These are phyloP conservation scores for Stagonosporopsis chrysanthemi DNA, from an alignment of 2,329 filamentous ascomycete genomes.

Conservation along the genomic window DNA sequence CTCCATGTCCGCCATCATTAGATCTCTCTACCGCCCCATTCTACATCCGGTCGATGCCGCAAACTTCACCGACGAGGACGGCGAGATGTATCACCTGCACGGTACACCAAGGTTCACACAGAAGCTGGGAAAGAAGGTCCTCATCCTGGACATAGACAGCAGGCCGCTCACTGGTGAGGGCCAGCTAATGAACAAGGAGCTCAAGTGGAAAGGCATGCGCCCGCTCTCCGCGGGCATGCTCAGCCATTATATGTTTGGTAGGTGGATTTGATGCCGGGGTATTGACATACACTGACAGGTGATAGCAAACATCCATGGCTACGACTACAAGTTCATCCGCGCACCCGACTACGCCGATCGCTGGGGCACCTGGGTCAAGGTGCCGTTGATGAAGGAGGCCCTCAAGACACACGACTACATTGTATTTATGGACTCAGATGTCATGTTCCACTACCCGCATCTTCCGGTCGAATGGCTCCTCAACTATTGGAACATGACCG, in stretches of 20 bases:
- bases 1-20: slow-evolving; percentile 48
- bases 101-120: slow-evolving; percentile 44
- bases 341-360: slow-evolving; percentile 53
- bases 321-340: slow-evolving; percentile 59
- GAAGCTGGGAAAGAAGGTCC: slow-evolving; percentile 48
- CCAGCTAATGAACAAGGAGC: slow-evolving; percentile 46
- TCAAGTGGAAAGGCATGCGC: slow-evolving; percentile 50
- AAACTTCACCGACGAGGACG: slow-evolving; percentile 51
- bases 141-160: slow-evolving; percentile 50
- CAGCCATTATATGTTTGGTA: slow-evolving; percentile 50
- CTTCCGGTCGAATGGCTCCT: slow-evolving; percentile 60
- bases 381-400: slow-evolving; percentile 55
- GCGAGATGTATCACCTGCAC: slow-evolving; percentile 41
- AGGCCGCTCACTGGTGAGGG: slow-evolving; percentile 44
- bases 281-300: slow-evolving; percentile 21
- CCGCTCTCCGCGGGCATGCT: slow-evolving; percentile 50
- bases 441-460: slow-evolving; percentile 56
- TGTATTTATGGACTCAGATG: slow-evolving; percentile 60
- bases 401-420: slow-evolving; percentile 53
- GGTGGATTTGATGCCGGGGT: background rate
- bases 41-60: slow-evolving; percentile 45
- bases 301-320: slow-evolving; percentile 57
- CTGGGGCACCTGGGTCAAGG: slow-evolving; percentile 59
- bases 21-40: slow-evolving; percentile 48
- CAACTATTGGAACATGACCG: slow-evolving; percentile 58